phyloP scores from a whole-genome alignment of 257 asterid genomes.

The Solanum arcanum region DNA sequence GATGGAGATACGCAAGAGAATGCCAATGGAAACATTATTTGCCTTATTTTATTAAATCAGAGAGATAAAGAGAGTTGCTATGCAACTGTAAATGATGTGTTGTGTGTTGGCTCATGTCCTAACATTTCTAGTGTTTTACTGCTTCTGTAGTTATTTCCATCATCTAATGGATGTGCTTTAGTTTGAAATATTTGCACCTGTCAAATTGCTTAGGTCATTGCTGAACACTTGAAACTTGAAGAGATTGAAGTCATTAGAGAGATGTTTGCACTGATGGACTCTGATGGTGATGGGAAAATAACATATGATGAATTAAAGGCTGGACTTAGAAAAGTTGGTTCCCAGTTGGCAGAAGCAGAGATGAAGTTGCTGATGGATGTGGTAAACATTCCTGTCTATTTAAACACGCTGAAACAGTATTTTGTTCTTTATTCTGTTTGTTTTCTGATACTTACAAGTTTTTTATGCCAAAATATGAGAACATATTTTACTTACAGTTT shows the following conservation, averaged over 20 bases:
- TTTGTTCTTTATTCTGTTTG: not conserved
- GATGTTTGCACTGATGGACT: constrained; percentile 92
- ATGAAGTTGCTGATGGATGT: constrained; percentile 95
- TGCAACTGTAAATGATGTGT: not conserved
- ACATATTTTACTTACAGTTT: not conserved
- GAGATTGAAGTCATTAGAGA: constrained; percentile 93
- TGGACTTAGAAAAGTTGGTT: constrained; percentile 87
- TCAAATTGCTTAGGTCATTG: constrained; percentile 55
- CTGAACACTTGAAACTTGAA: constrained; percentile 80
- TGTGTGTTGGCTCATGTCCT: not conserved
- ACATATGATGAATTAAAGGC: constrained; percentile 77
- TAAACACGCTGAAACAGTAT: not conserved
- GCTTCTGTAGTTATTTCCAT: not conserved
- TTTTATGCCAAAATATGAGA: not conserved
- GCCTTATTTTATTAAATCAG: not conserved
- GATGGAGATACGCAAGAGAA: not conserved
- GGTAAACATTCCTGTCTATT: constrained; percentile 35
- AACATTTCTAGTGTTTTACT: not conserved
- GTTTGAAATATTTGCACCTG: not conserved
- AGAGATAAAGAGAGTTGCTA: not conserved
- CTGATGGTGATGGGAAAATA: constrained; percentile 84
- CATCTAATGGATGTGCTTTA: not conserved
- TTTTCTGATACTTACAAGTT: not conserved
- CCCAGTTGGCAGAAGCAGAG: constrained; percentile 97
- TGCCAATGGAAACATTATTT: not conserved